A percentile compares a stretch with the other conserved stretches of the same genome.
phyloP scores from a whole-genome alignment of 352 stramenopile species.

The Halophytophthora batemanensis region DNA sequence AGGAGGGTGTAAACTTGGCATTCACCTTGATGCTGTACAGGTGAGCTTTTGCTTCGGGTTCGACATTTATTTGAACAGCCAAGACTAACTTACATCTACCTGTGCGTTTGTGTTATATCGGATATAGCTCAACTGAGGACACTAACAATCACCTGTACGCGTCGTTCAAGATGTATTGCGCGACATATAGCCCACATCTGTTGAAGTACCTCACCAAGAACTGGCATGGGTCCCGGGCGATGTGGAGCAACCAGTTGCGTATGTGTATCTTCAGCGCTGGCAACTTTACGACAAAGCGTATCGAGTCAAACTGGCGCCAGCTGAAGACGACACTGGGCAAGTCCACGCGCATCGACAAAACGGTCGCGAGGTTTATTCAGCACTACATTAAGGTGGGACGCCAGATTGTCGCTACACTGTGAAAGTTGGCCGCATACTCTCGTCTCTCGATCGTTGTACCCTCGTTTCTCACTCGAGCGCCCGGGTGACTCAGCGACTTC shows the following conservation, averaged over 20 bases:
- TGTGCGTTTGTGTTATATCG: constrained; percentile 1
- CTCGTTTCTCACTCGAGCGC: too few species aligned
- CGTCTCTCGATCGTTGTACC: constrained; percentile 1
- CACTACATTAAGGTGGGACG: constrained; percentile 15
- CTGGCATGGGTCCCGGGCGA: constrained; percentile 11
- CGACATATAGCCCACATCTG: constrained; percentile 1
- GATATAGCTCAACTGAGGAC: constrained; percentile 1
- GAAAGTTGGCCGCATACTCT: constrained; percentile 1
- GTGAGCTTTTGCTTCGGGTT: neutral
- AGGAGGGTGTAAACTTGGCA: neutral
- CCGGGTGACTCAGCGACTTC: too few species aligned
- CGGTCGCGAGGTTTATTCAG: constrained; percentile 9
- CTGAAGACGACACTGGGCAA: constrained; percentile 12
- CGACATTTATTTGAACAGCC: neutral
- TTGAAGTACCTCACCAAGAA: constrained; percentile 17
- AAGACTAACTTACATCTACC: neutral
- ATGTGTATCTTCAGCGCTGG: constrained; percentile 6
- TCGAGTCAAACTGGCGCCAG: constrained; percentile 24
- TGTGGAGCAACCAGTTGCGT: constrained; percentile 13
- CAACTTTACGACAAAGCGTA: constrained; percentile 15
- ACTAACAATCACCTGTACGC: constrained; percentile 1
- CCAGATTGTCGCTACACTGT: constrained; percentile 7
- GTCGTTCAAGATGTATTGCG: constrained; percentile 1
- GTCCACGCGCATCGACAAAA: constrained; percentile 14
- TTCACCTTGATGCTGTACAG: constrained; percentile 15